phyloP scores from a whole-genome alignment of 495 filamentous ascomycete species.

The Penicillium goetzii region DNA sequence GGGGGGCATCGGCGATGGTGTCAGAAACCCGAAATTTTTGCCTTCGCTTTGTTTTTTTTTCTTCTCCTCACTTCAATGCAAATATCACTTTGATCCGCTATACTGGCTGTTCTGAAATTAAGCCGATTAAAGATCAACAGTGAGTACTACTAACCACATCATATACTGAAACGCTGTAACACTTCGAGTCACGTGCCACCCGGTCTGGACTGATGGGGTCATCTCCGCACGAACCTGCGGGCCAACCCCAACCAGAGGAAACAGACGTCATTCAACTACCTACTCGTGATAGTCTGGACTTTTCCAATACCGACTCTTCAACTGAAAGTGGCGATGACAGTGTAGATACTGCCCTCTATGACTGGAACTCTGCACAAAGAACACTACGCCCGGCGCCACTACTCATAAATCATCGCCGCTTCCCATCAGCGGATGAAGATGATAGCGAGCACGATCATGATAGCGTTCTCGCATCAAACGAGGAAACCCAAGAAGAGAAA shows the following conservation, averaged over 20 bases:
- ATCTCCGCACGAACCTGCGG: slow-evolving; percentile 10
- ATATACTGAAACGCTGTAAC: not conserved
- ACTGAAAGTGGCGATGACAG: slow-evolving; percentile 11
- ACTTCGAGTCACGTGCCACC: not conserved
- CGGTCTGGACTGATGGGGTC: slow-evolving; percentile 17
- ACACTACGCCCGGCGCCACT: slow-evolving; percentile 18
- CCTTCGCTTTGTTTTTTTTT: slow-evolving; percentile 11
- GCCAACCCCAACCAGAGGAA: slow-evolving; percentile 8
- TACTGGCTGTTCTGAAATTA: not conserved
- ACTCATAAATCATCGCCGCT: slow-evolving; percentile 24
- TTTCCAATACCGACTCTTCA: slow-evolving; percentile 1
- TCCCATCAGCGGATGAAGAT: slow-evolving; percentile 24
- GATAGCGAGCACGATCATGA: slow-evolving; percentile 25
- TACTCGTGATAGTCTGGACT: not conserved
- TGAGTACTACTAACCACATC: not conserved
- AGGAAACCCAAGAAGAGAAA: slow-evolving; percentile 32
- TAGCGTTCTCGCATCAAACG: slow-evolving; percentile 6
- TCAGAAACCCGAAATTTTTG: slow-evolving; percentile 16
- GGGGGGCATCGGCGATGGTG: slow-evolving; percentile 18
- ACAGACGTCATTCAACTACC: slow-evolving; percentile 12
- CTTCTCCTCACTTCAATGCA: not conserved
- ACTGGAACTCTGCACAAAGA: not conserved
- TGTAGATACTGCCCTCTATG: slow-evolving; percentile 8
- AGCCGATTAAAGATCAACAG: not conserved
- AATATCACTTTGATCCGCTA: not conserved